phyloP scores from a whole-genome alignment of 2,329 filamentous ascomycete species.

The Penicillium sp. region DNA sequence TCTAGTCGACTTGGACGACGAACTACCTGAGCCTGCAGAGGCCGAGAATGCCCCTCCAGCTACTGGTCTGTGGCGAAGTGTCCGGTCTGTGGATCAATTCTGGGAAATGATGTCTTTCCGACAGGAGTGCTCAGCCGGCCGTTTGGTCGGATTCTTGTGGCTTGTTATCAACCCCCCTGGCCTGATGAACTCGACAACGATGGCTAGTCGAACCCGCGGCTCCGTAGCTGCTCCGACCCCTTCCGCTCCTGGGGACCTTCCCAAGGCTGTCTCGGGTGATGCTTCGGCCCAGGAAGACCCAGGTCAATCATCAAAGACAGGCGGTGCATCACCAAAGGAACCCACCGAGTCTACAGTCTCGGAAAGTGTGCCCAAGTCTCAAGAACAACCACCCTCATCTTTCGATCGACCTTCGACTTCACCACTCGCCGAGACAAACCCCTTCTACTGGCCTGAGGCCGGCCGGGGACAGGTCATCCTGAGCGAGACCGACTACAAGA shows the following conservation, averaged over 20 bases:
- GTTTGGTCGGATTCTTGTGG: constrained; percentile 94
- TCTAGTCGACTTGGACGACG: constrained; percentile 84
- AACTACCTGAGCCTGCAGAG: constrained; percentile 56
- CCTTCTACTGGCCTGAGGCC: constrained; percentile 40
- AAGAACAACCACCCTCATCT: not conserved
- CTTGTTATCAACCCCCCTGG: constrained; percentile 73
- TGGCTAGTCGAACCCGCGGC: constrained; percentile 30
- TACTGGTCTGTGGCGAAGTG: constrained; percentile 77
- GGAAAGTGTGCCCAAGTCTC: not conserved
- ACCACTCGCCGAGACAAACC: constrained; percentile 21
- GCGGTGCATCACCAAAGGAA: not conserved
- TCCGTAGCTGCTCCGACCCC: not conserved
- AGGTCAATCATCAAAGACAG: constrained; percentile 1
- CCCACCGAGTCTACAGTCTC: not conserved
- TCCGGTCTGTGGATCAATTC: constrained; percentile 84
- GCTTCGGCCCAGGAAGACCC: not conserved
- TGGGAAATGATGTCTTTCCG: constrained; percentile 99
- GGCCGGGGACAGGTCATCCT: constrained; percentile 43
- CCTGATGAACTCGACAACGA: constrained; percentile 40
- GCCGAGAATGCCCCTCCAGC: constrained; percentile 47
- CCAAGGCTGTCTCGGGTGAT: not conserved
- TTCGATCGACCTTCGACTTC: constrained; percentile 9
- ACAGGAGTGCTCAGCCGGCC: constrained; percentile 91
- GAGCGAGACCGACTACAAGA: constrained; percentile 45
- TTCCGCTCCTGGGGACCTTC: not conserved